Conservation (phyloP, 305 asterid genomes). For the Solanum hybrid region DNA sequence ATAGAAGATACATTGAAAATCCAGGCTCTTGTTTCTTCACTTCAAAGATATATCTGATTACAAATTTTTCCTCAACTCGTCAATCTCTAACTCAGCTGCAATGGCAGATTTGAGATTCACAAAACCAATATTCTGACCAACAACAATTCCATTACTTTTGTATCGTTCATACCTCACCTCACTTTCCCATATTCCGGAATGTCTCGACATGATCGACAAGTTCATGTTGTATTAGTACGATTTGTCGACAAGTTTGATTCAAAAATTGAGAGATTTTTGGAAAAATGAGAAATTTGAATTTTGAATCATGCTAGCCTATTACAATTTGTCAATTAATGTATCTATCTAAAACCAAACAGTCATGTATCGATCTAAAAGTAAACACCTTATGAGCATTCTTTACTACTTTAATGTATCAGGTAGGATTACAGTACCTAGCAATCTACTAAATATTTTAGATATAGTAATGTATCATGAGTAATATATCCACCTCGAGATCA, state of each 20-base stretch:
- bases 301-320: neutral
- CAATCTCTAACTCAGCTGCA: neutral
- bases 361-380: no score
- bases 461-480: neutral
- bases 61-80: neutral
- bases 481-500: neutral
- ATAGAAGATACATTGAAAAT: no score
- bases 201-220: neutral
- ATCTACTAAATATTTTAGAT: neutral
- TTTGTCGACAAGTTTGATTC: neutral
- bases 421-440: neutral
- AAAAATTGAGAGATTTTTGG: neutral
- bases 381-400: neutral
- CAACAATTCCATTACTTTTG: no score
- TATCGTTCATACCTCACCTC: neutral
- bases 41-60: neutral
- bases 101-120: neutral
- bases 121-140: neutral
- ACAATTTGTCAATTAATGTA: neutral
- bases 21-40: neutral
- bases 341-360: neutral
- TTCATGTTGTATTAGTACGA: neutral
- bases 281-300: no score
- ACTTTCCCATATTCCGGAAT: neutral
- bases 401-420: neutral